These are phyloP conservation scores for Microcera coccophila DNA, from an alignment of 2,329 filamentous ascomycete species.

Conservation along the genomic window DNA sequence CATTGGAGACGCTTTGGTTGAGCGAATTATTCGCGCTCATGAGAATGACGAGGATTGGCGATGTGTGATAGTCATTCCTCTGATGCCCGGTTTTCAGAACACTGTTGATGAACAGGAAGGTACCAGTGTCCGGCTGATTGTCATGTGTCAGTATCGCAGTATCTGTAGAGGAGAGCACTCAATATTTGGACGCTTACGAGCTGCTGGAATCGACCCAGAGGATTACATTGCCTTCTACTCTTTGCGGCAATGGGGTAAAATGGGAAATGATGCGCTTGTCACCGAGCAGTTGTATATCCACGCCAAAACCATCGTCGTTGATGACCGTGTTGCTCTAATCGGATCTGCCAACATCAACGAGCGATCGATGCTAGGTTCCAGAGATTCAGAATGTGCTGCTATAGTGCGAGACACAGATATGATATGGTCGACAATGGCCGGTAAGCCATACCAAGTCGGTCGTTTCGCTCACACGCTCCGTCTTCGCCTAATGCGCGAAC, in stretches of 20 bases:
- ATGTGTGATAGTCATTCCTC: slow-evolving; percentile 81
- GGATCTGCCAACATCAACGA: slow-evolving; percentile 99
- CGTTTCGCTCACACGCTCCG: slow-evolving; percentile 90
- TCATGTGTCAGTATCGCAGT: slow-evolving; percentile 94
- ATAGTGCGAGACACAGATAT: slow-evolving; percentile 91
- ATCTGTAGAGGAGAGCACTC: slow-evolving; percentile 90
- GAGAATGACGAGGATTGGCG: slow-evolving; percentile 86
- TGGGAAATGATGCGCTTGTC: slow-evolving; percentile 78
- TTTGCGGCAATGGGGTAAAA: slow-evolving; percentile 85
- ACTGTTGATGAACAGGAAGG: slow-evolving; percentile 92
- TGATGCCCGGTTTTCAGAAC: slow-evolving; percentile 99
- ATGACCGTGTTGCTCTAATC: slow-evolving; percentile 89
- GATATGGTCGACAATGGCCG: slow-evolving; percentile 87
- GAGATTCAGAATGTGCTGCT: slow-evolving; percentile 89
- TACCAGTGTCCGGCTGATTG: slow-evolving; percentile 88
- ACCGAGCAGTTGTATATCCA: slow-evolving; percentile 98
- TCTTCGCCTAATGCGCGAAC: slow-evolving; percentile 91
- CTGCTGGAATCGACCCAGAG: slow-evolving; percentile 80
- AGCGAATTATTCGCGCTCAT: slow-evolving; percentile 81
- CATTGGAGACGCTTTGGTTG: slow-evolving; percentile 90
- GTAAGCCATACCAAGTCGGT: slow-evolving; percentile 82
- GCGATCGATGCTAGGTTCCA: slow-evolving; percentile 84
- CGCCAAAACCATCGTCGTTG: slow-evolving; percentile 93
- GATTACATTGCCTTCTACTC: slow-evolving; percentile 96
- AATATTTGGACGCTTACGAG: slow-evolving; percentile 81